Evolutionary conservation across 78 protist genomes (phyloP).

Genomic region (Dictyostelium citrinum): DNA sequence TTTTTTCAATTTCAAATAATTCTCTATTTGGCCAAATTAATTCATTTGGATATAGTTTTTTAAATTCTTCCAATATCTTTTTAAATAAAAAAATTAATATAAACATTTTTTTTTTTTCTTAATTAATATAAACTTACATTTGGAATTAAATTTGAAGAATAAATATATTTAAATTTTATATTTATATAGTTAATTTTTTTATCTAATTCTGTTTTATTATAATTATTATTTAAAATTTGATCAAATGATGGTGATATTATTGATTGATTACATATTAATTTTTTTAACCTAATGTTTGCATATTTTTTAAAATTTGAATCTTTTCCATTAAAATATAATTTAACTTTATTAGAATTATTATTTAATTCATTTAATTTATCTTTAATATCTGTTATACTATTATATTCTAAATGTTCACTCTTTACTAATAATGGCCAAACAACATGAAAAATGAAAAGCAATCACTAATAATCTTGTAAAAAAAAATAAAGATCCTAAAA

Average conservation of each 20-base stretch:
- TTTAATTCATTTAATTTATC: background rate
- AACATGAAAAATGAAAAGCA: background rate
- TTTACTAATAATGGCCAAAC: background rate
- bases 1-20: background rate
- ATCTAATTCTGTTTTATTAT: background rate
- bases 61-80: background rate
- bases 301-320: background rate
- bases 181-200: background rate
- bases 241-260: background rate
- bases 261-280: background rate
- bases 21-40: background rate
- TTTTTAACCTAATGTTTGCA: background rate
- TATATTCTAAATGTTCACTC: background rate
- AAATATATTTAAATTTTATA: background rate
- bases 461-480: background rate
- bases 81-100: background rate
- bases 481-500: background rate
- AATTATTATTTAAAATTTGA: background rate
- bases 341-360: background rate
- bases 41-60: background rate
- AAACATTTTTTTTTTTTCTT: background rate
- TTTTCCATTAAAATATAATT: background rate
- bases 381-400: background rate
- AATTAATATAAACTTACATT: background rate
- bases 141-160: background rate